Conservation (phyloP, 2,329 filamentous ascomycete species). For the Didymella pomorum region DNA sequence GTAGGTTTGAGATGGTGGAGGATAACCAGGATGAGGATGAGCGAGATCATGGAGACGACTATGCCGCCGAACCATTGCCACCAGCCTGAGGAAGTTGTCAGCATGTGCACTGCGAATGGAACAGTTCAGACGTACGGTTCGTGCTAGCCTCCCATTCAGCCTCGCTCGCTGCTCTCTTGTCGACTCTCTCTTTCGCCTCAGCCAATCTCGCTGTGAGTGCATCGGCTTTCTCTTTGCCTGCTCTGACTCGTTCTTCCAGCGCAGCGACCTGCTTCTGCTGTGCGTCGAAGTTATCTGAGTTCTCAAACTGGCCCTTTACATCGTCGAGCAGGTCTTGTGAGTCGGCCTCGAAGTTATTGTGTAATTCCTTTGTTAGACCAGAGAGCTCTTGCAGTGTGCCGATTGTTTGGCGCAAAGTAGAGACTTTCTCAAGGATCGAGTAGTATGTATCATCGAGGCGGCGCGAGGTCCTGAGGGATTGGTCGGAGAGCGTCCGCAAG, state of each 20-base stretch:
- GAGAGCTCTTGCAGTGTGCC: constrained; percentile 72
- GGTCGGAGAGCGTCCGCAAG: constrained; percentile 60
- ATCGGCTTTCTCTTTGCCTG: constrained; percentile 67
- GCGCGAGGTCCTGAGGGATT: constrained; percentile 69
- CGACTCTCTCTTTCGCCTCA: constrained; percentile 68
- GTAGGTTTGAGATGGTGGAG: constrained; percentile 44
- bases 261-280: constrained; percentile 70
- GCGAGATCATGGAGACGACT: constrained; percentile 54
- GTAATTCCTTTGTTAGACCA: constrained; percentile 65
- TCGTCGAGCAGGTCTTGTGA: constrained; percentile 67
- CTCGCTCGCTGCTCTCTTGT: constrained; percentile 73
- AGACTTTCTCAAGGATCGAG: constrained; percentile 73
- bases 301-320: constrained; percentile 66
- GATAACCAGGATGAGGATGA: constrained; percentile 58
- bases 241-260: constrained; percentile 68
- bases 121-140: constrained; percentile 44
- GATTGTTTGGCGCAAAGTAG: constrained; percentile 70
- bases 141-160: constrained; percentile 72
- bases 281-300: constrained; percentile 68
- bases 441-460: constrained; percentile 79
- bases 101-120: not conserved
- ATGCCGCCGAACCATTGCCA: constrained; percentile 71
- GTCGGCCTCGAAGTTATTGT: constrained; percentile 67
- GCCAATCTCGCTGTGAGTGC: constrained; percentile 70
- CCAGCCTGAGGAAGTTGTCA: constrained; percentile 52